A percentile compares a stretch with the other conserved stretches of the same genome.
Evolutionary conservation across 257 asterid species (phyloP).

Genomic region (Craterostigma plantagineum): DNA sequence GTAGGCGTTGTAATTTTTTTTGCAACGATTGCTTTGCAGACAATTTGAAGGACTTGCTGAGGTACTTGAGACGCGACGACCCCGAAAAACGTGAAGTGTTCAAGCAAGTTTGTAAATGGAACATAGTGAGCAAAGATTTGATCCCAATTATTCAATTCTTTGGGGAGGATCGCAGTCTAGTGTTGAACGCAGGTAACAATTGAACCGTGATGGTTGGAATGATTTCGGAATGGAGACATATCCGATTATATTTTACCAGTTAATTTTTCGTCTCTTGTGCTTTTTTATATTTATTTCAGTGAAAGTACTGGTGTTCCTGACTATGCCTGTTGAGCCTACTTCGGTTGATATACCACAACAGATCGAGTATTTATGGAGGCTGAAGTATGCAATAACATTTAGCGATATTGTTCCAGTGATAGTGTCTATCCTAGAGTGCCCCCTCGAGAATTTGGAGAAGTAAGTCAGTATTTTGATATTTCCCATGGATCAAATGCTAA

Average conservation of each 20-base stretch:
- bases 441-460: constrained; percentile 77
- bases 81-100: constrained; percentile 84
- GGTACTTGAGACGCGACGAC: constrained; percentile 86
- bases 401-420: constrained; percentile 63
- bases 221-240: neutral
- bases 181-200: constrained; percentile 57
- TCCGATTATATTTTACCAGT: neutral
- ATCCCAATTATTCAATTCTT: constrained; percentile 59
- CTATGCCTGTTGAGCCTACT: constrained; percentile 81
- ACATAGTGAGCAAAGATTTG: constrained; percentile 47
- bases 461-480: constrained; percentile 14
- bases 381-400: constrained; percentile 46
- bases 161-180: constrained; percentile 65
- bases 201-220: neutral
- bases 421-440: constrained; percentile 61
- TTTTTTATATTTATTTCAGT: too few species aligned
- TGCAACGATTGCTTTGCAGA: constrained; percentile 21
- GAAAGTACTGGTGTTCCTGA: constrained; percentile 77
- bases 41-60: constrained; percentile 72
- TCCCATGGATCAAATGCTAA: too few species aligned
- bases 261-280: neutral
- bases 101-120: constrained; percentile 89
- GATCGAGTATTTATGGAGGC: constrained; percentile 76
- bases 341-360: constrained; percentile 68
- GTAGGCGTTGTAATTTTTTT: neutral